Evolutionary conservation across 805 yeast species (phyloP), one percentile per base, ranked within the genome.

Genomic region (Wickerhamomyces pijperi): DNA sequence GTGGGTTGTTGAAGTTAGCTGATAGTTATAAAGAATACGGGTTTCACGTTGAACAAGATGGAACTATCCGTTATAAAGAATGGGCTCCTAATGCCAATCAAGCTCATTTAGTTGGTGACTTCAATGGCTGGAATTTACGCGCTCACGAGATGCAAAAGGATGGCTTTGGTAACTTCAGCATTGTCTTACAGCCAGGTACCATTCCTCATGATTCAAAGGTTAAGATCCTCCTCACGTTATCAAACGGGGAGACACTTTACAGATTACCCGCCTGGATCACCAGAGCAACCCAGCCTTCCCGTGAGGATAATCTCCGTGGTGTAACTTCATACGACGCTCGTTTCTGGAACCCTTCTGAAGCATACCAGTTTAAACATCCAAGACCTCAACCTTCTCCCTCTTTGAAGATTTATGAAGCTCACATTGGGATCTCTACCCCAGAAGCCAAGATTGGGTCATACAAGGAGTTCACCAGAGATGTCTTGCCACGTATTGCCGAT

Each of bases 361-460:
- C 43, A 1, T 50, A 52, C 31, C 45, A 63, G 19, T 85, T 83
- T 64, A 71, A 78, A 56, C 59, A 84, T 56, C 39, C 58, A 28
- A 67, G 94, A 46, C 96, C 97, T 0, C 51, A 53, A 8, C 61
- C 74, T 23, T 49, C 55, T 31, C 62, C 59, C 33, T 70, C 76
- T 11, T 61, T 82, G 46, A 78, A 82, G 56, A 82, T 90, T 40
- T 90, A 90, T 61, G 98, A 90, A 62, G 96, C 97, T 25, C 98
- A 90, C 56, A 75, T 84, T 20, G 98, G 98, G 23, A 90, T 90
- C 43, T 87, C 97, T 0, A 77, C 94, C 3, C 88, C 95, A 1
- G 92, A 90, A 42, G 88, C 92, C 28, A 75, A 74, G 42, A 64
- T 92, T 38, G 95, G 95, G 2, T 61, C 90, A 12, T 90, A 90